Evolutionary conservation across 768 basidiomycete species (phyloP).

Genomic region (Boletus subcaerulescens): DNA sequence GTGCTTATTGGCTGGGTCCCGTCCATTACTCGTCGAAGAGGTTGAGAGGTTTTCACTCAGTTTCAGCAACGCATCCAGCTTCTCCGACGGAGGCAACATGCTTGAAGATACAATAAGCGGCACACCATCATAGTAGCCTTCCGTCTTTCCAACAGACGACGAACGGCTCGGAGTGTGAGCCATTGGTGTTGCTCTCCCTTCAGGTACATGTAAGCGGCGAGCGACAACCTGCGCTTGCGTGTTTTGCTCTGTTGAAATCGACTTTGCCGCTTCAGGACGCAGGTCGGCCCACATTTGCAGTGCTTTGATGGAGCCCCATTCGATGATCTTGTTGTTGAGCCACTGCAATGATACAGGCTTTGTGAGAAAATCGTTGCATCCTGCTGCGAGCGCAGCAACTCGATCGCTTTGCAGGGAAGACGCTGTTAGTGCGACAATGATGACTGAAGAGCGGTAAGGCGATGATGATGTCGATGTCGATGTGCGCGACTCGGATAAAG

Average conservation of each 20-base stretch:
- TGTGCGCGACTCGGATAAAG: conserved; percentile 46
- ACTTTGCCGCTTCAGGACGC: conserved; percentile 55
- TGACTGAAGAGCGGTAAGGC: conserved; percentile 89
- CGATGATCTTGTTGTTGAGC: conserved; percentile 97
- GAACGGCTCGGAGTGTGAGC: conserved; percentile 36
- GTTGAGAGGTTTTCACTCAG: conserved; percentile 21
- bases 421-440: conserved; percentile 98
- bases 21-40: conserved; percentile 5
- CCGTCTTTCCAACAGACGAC: conserved; percentile 33
- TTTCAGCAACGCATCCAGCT: conserved; percentile 25
- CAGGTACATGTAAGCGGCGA: conserved; percentile 46
- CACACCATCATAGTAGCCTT: conserved; percentile 16
- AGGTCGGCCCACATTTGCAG: conserved; percentile 90
- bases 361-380: conserved; percentile 98
- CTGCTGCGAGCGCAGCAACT: conserved; percentile 94
- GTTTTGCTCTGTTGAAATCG: conserved; percentile 44
- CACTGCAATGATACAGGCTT: conserved; percentile 94
- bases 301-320: conserved; percentile 98
- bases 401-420: conserved; percentile 94
- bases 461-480: conserved; percentile 39
- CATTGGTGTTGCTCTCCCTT: conserved; percentile 41
- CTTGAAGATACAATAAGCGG: conserved; percentile 18
- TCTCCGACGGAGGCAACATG: conserved; percentile 16
- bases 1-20: conserved; percentile 10
- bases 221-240: conserved; percentile 48